phyloP scores from a whole-genome alignment of 2,329 filamentous ascomycete species.

The Penicillium sp. region DNA sequence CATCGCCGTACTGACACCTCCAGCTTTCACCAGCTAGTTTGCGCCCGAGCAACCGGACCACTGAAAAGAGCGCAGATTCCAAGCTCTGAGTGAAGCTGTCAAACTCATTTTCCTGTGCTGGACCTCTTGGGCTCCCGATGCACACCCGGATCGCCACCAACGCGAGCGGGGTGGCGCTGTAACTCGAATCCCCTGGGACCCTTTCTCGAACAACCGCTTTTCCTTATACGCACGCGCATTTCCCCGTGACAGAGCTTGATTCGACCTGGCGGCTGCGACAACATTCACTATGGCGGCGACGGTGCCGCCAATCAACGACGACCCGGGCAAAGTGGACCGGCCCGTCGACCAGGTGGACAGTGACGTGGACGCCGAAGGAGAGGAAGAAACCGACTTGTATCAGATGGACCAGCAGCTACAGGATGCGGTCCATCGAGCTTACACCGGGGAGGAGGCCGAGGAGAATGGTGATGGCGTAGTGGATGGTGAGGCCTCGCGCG shows the following conservation, averaged over 20 bases:
- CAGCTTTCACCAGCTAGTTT: constrained; percentile 18
- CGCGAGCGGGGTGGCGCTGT: constrained; percentile 30
- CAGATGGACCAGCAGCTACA: constrained; percentile 41
- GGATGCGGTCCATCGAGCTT: constrained; percentile 38
- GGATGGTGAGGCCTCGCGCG: constrained; percentile 33
- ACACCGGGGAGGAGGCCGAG: constrained; percentile 31
- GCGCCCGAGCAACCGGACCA: constrained; percentile 11
- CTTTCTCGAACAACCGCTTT: constrained; percentile 13
- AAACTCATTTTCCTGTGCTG: background rate
- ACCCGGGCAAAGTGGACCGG: constrained; percentile 32
- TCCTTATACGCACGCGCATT: constrained; percentile 9
- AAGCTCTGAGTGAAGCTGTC: constrained; percentile 1
- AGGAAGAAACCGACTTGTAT: constrained; percentile 44
- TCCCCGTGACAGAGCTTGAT: constrained; percentile 6
- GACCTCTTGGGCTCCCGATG: constrained; percentile 21
- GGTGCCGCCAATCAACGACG: constrained; percentile 39
- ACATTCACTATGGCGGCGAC: constrained; percentile 43
- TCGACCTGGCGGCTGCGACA: constrained; percentile 40
- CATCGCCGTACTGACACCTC: background rate
- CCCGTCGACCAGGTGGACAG: constrained; percentile 38
- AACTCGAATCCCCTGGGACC: constrained; percentile 27
- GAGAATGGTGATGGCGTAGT: constrained; percentile 28
- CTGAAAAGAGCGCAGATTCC: background rate
- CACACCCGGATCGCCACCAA: constrained; percentile 23
- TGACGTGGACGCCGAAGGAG: constrained; percentile 46